Base-by-base conservation (phyloP, 116 monocot species). In the Posidonia oceanica region DNA sequence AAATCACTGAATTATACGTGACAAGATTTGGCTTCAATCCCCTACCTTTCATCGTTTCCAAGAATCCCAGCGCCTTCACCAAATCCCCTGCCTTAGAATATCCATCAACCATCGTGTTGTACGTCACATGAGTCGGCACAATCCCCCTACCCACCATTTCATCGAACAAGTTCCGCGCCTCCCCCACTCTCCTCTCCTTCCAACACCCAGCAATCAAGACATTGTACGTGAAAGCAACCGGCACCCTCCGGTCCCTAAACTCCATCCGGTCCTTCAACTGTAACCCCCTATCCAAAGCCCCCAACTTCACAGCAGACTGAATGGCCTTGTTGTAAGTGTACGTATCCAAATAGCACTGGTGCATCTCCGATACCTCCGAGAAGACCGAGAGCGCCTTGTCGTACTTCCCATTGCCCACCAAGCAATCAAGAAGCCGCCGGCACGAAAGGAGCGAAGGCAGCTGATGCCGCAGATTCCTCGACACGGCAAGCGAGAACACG, bases 41-140 rank as follows among this genome's bases (percentile, higher is more conserved):
- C 1, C 61, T 13, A 67, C 0, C 17, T 54, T 37, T 42, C 84
- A 89, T 86, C 22, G 14, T 63, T 36, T 74, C 78, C 61, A 77
- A 67, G 16, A 85, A 40, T 39, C 39, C 59, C 68, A 75, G 69
- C 53, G 77, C 89, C 40, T 61, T 72, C 54, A 83, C 79, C 71
- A 85, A 54, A 65, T 89, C 52, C 52, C 89, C 85, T 22, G 11
- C 41, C 66, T 85, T 84, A 37, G 76, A 75, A 71, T 78, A 78
- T 18, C 93, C 93, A 71, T 84, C 83, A 15, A 93, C 78, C 93
- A 93, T 86, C 13, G 79, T 72, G 39, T 89, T 93, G 51, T 75
- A 93, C 0, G 89, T 89, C n/a, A 86, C 75, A n/a, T 60, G 23
- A 4, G 61, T 89, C 7, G 89, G 82, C 8, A 11, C 4, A 0